A percentile compares a stretch with the other conserved stretches of the same genome.
Evolutionary conservation across 306 rosid species (phyloP).

Genomic region (Castanospermum australe): DNA sequence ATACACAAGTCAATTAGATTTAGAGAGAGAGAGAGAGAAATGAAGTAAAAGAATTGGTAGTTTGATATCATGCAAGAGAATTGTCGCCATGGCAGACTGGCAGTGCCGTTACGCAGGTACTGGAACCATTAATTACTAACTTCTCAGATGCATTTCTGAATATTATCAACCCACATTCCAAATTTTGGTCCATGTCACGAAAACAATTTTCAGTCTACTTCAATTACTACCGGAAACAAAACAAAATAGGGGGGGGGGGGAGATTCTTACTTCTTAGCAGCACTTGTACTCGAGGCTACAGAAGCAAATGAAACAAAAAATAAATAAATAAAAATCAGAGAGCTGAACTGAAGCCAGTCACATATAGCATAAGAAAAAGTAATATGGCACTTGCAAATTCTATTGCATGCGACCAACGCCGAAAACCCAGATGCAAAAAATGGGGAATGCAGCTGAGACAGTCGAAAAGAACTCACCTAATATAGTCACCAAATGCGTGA

Average conservation of each 20-base stretch:
- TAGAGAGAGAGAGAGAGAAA: not conserved
- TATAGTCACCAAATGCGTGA: conserved; percentile 23
- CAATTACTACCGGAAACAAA: not conserved
- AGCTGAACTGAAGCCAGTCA: conserved; percentile 14
- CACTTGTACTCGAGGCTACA: conserved; percentile 1
- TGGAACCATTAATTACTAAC: conserved; percentile 12
- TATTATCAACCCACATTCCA: conserved; percentile 31
- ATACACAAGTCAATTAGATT: not conserved
- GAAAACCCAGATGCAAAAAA: conserved; percentile 27
- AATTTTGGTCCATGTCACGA: not conserved
- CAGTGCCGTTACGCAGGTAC: not conserved
- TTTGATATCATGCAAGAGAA: conserved; percentile 18
- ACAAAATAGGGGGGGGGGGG: not conserved
- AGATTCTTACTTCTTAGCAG: not conserved
- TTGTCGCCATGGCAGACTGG: not conserved
- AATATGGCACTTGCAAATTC: conserved; percentile 22
- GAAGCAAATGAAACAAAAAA: conserved; percentile 1
- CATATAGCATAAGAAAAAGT: conserved; percentile 1
- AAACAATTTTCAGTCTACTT: conserved; percentile 13
- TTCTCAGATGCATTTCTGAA: conserved; percentile 29
- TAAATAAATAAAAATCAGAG: not conserved
- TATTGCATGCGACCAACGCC: conserved; percentile 33
- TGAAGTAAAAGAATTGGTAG: not conserved
- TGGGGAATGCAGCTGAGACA: conserved; percentile 36
- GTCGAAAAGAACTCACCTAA: conserved; percentile 32